Conservation (phyloP, 768 basidiomycete species). For the Mycena leptocephala region DNA sequence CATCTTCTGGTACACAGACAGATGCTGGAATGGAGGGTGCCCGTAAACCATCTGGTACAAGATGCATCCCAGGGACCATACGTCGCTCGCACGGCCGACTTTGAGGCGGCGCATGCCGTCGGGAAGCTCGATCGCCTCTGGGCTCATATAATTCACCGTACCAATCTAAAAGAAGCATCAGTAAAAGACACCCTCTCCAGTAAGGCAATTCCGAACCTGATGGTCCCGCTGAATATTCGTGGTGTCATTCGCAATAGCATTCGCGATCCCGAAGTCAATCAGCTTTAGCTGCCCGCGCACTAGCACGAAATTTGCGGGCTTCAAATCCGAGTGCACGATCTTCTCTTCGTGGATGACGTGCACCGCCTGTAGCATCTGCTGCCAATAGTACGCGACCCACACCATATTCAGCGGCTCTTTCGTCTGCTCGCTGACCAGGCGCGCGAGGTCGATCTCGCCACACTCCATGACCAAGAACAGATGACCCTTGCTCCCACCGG, state of each 20-base stretch:
- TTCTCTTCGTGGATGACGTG: conserved; percentile 98
- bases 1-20: conserved; percentile 92
- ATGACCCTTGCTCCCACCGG: conserved; percentile 80
- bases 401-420: conserved; percentile 92
- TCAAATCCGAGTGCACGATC: conserved; percentile 98
- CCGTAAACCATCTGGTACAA: conserved; percentile 99
- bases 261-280: conserved; percentile 99
- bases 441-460: conserved; percentile 94
- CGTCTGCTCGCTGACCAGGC: conserved; percentile 87
- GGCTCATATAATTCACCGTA: conserved; percentile 99
- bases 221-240: conserved; percentile 98
- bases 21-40: conserved; percentile 90
- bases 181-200: not conserved
- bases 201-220: conserved; percentile 68
- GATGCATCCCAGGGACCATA: conserved; percentile 98
- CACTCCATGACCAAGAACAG: conserved; percentile 96
- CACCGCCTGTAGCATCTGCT: conserved; percentile 99
- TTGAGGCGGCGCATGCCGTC: conserved; percentile 92
- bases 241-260: conserved; percentile 98
- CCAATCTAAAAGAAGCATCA: conserved; percentile 75
- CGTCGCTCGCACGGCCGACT: conserved; percentile 95
- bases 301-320: conserved; percentile 98
- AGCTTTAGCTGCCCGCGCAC: conserved; percentile 96
- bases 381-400: conserved; percentile 97
- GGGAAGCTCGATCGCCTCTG: conserved; percentile 93